phyloP scores from a whole-genome alignment of 2,329 filamentous ascomycete species.

The Colletotrichum sp. region DNA sequence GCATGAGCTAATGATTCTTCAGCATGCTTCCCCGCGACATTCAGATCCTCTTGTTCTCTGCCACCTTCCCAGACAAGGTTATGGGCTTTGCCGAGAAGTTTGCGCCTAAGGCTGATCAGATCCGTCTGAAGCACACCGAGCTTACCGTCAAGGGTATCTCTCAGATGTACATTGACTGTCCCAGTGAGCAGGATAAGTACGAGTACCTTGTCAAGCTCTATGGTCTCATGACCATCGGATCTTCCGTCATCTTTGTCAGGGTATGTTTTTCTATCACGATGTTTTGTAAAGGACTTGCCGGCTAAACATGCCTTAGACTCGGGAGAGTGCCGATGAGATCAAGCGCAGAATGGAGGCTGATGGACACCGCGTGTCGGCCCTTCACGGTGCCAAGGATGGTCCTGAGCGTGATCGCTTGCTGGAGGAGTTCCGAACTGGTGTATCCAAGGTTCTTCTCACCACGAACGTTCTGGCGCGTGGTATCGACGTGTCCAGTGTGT shows the following conservation, averaged over 20 bases:
- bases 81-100: slow-evolving; percentile 84
- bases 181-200: slow-evolving; percentile 83
- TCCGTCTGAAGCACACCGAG: slow-evolving; percentile 88
- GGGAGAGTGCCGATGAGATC: slow-evolving; percentile 84
- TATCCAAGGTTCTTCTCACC: slow-evolving; percentile 95
- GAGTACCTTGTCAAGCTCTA: slow-evolving; percentile 90
- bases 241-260: slow-evolving; percentile 97
- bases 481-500: slow-evolving; percentile 90
- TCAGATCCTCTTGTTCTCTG: slow-evolving; percentile 96
- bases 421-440: slow-evolving; percentile 82
- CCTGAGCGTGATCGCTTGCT: slow-evolving; percentile 82
- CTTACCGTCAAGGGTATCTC: slow-evolving; percentile 97
- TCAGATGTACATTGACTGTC: slow-evolving; percentile 96
- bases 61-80: slow-evolving; percentile 88
- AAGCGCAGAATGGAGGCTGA: slow-evolving; percentile 85
- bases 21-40: slow-evolving; percentile 75
- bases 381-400: slow-evolving; percentile 89
- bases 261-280: slow-evolving; percentile 48
- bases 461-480: slow-evolving; percentile 96
- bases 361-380: slow-evolving; percentile 88
- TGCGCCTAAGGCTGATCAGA: slow-evolving; percentile 83
- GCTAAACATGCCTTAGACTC: slow-evolving; percentile 60
- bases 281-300: too few species aligned
- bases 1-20: slow-evolving; percentile 33
- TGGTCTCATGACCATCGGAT: slow-evolving; percentile 93